phyloP scores from a whole-genome alignment of 352 stramenopile species.

The Phytophthora palmivora region DNA sequence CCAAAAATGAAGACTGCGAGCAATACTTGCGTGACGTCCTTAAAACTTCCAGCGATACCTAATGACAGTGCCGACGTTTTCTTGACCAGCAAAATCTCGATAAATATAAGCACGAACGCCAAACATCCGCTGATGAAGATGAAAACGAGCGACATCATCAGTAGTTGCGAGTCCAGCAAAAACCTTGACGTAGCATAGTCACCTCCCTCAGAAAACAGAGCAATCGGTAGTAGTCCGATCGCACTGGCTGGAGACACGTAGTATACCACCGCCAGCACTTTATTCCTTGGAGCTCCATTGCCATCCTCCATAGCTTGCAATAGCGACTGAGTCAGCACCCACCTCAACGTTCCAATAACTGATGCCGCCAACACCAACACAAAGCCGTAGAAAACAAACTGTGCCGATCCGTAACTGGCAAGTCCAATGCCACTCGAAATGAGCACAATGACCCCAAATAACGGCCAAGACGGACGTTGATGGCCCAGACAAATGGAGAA shows the following conservation, averaged over 20 bases:
- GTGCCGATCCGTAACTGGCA: constrained; percentile 73
- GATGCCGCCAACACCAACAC: constrained; percentile 73
- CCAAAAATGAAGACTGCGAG: constrained; percentile 82
- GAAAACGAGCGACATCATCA: constrained; percentile 62
- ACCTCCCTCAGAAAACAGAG: constrained; percentile 54
- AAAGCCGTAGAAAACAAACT: constrained; percentile 80
- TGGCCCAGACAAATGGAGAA: constrained; percentile 84
- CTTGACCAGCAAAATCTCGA: constrained; percentile 84
- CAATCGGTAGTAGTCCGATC: constrained; percentile 74
- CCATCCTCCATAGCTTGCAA: constrained; percentile 67
- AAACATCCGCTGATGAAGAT: constrained; percentile 76
- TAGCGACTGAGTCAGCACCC: constrained; percentile 87
- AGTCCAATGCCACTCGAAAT: constrained; percentile 80
- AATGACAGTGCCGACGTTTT: constrained; percentile 85
- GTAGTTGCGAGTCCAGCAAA: constrained; percentile 50
- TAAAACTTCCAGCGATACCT: constrained; percentile 80
- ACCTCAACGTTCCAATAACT: constrained; percentile 76
- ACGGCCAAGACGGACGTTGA: constrained; percentile 60
- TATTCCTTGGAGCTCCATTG: constrained; percentile 43
- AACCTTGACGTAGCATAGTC: constrained; percentile 69
- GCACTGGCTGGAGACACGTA: constrained; percentile 83
- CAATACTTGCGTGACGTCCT: constrained; percentile 83
- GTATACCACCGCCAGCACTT: constrained; percentile 83
- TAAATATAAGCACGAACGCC: constrained; percentile 82
- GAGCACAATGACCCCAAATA: constrained; percentile 66